Evolutionary conservation across 495 filamentous ascomycete genomes (phyloP).

Genomic region (Hypoxylon subgilvum): DNA sequence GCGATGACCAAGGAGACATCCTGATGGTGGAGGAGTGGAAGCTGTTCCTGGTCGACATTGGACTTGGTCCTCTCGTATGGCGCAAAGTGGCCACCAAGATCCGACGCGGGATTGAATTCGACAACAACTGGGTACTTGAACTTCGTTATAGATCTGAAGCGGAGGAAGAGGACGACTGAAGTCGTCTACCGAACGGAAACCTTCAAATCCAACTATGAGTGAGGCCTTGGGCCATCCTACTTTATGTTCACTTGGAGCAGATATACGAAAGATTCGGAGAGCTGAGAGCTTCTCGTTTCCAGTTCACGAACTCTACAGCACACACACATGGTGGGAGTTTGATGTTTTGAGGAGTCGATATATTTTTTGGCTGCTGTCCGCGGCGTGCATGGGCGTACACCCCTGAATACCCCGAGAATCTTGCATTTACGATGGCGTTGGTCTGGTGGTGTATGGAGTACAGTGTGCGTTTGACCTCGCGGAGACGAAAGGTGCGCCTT

Average conservation of each 20-base stretch:
- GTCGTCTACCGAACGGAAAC: not conserved
- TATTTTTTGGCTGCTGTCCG: not conserved
- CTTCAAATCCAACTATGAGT: not conserved
- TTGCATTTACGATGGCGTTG: constrained; percentile 28
- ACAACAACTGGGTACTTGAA: constrained; percentile 78
- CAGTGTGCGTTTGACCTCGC: not conserved
- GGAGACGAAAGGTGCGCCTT: too few relatives aligned
- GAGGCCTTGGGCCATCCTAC: too few relatives aligned
- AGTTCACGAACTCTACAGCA: not conserved
- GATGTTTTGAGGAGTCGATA: not conserved
- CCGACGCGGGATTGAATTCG: constrained; percentile 83
- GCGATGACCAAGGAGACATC: constrained; percentile 59
- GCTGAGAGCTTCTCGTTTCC: not conserved
- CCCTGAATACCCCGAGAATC: constrained; percentile 16
- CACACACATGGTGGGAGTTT: not conserved
- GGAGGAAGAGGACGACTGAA: constrained; percentile 31
- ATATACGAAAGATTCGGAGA: too few relatives aligned
- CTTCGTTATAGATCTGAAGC: constrained; percentile 54
- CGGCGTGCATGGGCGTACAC: not conserved
- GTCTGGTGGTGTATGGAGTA: not conserved
- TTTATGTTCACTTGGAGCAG: not conserved
- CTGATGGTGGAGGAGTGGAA: constrained; percentile 64
- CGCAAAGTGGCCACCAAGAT: constrained; percentile 81
- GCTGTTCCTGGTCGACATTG: constrained; percentile 83
- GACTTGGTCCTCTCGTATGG: constrained; percentile 81